Evolutionary conservation across 345 rosid species (phyloP).

Genomic region (Linum lewisii): DNA sequence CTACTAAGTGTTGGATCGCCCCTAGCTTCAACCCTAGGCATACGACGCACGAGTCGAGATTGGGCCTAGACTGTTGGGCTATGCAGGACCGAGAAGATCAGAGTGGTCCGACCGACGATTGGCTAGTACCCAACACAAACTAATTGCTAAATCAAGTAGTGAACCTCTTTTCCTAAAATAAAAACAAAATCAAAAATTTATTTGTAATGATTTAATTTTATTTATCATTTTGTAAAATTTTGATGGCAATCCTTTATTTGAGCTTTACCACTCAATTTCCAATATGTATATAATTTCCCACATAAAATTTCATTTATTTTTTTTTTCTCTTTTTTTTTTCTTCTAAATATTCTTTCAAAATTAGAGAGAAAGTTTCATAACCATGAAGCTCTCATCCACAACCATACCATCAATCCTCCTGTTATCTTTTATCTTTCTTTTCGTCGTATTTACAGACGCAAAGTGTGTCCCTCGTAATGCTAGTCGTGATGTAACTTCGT

Average conservation of each 20-base stretch:
- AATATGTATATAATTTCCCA: no score
- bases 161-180: no score
- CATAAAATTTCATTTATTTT: background rate
- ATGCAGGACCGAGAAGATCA: no score
- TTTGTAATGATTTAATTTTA: background rate
- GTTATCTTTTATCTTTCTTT: background rate
- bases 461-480: background rate
- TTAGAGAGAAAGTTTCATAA: background rate
- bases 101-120: no score
- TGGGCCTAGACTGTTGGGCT: no score
- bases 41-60: no score
- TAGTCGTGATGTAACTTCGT: no score
- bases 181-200: no score
- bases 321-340: background rate
- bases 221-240: background rate
- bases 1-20: no score
- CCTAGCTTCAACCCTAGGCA: no score
- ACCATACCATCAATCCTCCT: background rate
- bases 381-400: background rate
- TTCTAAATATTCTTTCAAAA: background rate
- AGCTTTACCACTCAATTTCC: background rate
- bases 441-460: background rate
- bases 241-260: background rate
- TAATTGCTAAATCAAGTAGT: no score
- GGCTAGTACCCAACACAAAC: no score